Evolutionary conservation across 2,329 filamentous ascomycete genomes (phyloP), one percentile per base, ranked within the genome.

Genomic region (Tolypocladium pustulatum): DNA sequence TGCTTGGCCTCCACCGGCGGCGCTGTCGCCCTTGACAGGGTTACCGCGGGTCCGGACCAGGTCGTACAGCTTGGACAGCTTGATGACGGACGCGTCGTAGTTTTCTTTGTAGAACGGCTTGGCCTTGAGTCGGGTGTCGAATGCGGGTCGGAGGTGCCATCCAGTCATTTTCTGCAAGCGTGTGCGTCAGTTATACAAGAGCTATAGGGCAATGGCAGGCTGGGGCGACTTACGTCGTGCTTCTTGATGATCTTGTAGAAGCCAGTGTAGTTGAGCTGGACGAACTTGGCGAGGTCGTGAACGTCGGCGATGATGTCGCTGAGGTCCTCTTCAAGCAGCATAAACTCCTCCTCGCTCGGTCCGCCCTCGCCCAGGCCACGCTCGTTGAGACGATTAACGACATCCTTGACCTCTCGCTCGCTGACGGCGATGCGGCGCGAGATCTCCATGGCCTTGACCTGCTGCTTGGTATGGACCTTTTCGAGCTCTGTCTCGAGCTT

Each of bases 181-280:
- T 46, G 38, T 10, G 51, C n/a, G 64, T 71, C 61, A 71, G 65
- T 54, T 43, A 55, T 22, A 30, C 52, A n/a, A 5, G 32, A 40
- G 54, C 89, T 94, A 68, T n/a, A 51, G 30, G 22, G 41, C 57
- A 46, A 7, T 20, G 17, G 13, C 20, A 22, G n/a, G 13, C 30
- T 27, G 55, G 32, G 15, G 6, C 13, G 41, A 62, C 88, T 66
- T 74, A 93, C 90, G 76, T 97, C 94, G 73, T 99, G 94, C 81
- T 99, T 99, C 81, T 99, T 99, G 75, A 99, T 96, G 63, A 99
- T 99, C 81, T 99, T 99, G 79, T 97, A 95, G 72, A 99, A 99
- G 6, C 94, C 94, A 0, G 93, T 97, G 71, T 99, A 99, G 76
- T 99, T 99, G 70, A 99, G 78, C 77, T 97, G 93, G 8, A 96